A percentile compares a stretch with the other conserved stretches of the same genome.
These are phyloP conservation scores for Porogramme epimiltina DNA, from an alignment of 1,284 basidiomycete species.

Conservation along the genomic window DNA sequence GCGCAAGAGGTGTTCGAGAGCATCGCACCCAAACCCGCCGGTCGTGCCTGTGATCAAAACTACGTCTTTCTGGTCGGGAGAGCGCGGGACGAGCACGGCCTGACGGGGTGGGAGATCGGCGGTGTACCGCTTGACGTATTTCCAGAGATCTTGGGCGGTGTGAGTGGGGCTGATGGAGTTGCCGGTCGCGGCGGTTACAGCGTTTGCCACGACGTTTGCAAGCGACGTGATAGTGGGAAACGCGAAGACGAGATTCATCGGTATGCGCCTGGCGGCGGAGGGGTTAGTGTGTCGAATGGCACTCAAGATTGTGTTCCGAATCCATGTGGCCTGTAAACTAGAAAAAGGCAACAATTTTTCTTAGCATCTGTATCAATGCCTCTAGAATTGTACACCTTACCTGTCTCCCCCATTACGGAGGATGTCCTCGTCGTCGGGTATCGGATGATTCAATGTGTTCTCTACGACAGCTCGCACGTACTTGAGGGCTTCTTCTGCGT, in stretches of 20 bases:
- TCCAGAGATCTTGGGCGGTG: slow-evolving; percentile 7
- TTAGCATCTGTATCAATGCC: no score
- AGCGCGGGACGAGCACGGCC: slow-evolving; percentile 4
- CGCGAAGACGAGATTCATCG: slow-evolving; percentile 39
- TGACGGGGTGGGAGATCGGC: slow-evolving; percentile 16
- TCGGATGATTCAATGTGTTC: slow-evolving; percentile 24
- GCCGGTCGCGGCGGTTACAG: neutral
- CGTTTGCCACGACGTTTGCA: slow-evolving; percentile 22
- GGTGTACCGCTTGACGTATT: slow-evolving; percentile 20
- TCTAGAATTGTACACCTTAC: slow-evolving; percentile 17
- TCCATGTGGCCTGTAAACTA: slow-evolving; percentile 43
- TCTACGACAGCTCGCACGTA: slow-evolving; percentile 33
- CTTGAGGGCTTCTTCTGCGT: slow-evolving; percentile 14
- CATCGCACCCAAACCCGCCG: slow-evolving; percentile 26
- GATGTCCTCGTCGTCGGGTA: slow-evolving; percentile 37
- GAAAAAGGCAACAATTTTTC: neutral
- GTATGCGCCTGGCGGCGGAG: slow-evolving; percentile 24
- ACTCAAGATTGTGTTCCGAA: slow-evolving; percentile 40
- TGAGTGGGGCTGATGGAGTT: no score
- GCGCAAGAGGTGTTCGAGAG: slow-evolving; percentile 24
- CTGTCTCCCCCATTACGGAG: slow-evolving; percentile 46
- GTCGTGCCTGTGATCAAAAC: slow-evolving; percentile 33
- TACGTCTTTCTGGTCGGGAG: slow-evolving; percentile 13
- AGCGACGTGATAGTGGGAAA: slow-evolving; percentile 35
- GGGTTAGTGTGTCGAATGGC: slow-evolving; percentile 32